phyloP scores from a whole-genome alignment of 139 green algal species.

The Edaphochlamys debaryana region DNA sequence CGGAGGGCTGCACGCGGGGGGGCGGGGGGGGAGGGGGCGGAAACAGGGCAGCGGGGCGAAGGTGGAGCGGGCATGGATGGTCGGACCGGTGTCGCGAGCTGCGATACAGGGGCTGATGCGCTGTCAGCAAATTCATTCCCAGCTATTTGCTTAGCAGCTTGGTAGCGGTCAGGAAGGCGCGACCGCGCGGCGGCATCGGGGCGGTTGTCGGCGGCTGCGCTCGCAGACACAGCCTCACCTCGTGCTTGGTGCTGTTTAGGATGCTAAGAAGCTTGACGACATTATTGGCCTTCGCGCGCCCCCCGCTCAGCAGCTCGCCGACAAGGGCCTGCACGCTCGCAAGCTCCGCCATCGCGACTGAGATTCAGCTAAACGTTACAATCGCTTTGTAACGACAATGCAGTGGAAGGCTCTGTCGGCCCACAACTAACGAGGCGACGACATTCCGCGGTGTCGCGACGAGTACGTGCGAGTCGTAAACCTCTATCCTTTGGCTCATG shows the following conservation, averaged over 20 bases:
- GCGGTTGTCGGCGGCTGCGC: neutral
- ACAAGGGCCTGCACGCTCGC: constrained; percentile 1
- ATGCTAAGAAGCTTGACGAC: constrained; percentile 15
- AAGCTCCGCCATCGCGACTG: constrained; percentile 32
- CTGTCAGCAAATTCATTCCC: neutral
- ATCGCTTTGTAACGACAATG: neutral
- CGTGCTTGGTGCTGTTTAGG: neutral
- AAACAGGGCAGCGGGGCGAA: neutral
- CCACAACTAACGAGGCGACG: too few species aligned
- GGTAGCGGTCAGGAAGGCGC: neutral
- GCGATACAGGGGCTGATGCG: neutral
- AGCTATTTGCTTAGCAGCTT: neutral
- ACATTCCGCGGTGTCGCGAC: too few species aligned
- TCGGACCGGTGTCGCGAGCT: too few species aligned
- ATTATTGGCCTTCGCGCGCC: constrained; percentile 34
- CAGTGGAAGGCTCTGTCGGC: too few species aligned
- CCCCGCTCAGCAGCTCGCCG: neutral
- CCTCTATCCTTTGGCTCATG: too few species aligned
- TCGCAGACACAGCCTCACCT: neutral
- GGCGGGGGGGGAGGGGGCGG: too few species aligned
- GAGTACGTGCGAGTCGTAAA: too few species aligned
- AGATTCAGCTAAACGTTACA: too few species aligned
- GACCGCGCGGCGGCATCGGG: too few species aligned
- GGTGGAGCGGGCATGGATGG: too few species aligned
- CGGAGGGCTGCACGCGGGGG: neutral